These are phyloP conservation scores for Thermothelomyces thermophilus DNA, from an alignment of 2,329 filamentous ascomycete species.

Conservation along the genomic window DNA sequence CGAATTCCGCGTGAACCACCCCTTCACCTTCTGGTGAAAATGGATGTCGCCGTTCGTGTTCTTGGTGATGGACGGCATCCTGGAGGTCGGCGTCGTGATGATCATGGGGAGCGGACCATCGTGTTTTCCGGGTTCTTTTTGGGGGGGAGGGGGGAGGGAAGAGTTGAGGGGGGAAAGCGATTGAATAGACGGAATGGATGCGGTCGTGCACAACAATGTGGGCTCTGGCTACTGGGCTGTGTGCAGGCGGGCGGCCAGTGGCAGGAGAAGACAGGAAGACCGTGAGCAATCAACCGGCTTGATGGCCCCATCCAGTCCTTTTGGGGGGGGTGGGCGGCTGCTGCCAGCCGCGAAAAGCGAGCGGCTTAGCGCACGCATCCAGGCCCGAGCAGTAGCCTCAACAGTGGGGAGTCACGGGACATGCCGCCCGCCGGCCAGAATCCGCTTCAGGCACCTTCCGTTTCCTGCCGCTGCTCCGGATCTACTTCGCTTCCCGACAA, in stretches of 20 bases:
- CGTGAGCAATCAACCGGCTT: no score
- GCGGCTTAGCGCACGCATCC: background rate
- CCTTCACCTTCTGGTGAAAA: constrained; percentile 63
- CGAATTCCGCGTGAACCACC: constrained; percentile 59
- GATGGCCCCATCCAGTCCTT: constrained; percentile 9
- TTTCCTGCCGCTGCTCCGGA: background rate
- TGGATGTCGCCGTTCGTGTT: constrained; percentile 49
- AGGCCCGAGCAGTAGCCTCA: constrained; percentile 1
- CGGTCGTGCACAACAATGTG: constrained; percentile 5
- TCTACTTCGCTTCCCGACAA: background rate
- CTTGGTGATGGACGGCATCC: constrained; percentile 50
- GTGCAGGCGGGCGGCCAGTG: constrained; percentile 7
- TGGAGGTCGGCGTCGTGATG: constrained; percentile 20
- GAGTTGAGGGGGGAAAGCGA: no score
- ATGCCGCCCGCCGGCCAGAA: constrained; percentile 10
- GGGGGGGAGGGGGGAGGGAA: constrained; percentile 8
- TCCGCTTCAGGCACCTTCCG: constrained; percentile 1
- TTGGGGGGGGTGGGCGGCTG: constrained; percentile 9
- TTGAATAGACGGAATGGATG: constrained; percentile 1
- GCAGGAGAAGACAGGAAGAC: constrained; percentile 8
- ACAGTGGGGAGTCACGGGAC: constrained; percentile 16
- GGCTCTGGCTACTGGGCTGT: background rate
- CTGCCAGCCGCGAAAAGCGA: constrained; percentile 4
- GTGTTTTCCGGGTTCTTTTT: constrained; percentile 5
- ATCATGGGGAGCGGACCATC: constrained; percentile 26